A percentile compares a stretch with the other conserved stretches of the same genome.
These are phyloP conservation scores for Fusarium miscanthi DNA, from an alignment of 2,329 filamentous ascomycete species.

Conservation along the genomic window DNA sequence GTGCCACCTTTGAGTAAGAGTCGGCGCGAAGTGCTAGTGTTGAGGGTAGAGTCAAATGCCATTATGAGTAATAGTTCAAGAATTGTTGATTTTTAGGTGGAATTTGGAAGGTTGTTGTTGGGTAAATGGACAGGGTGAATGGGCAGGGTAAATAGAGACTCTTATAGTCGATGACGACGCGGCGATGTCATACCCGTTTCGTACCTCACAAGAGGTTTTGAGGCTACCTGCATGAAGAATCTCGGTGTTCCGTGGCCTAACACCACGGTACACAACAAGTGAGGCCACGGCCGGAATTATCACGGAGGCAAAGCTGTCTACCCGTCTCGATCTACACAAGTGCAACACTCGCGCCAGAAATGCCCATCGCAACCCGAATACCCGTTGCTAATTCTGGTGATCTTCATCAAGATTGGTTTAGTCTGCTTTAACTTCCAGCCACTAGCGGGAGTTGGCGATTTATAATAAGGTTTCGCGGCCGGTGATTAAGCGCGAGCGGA, in stretches of 20 bases:
- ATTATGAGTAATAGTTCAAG: not conserved
- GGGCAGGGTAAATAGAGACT: rapidly evolving
- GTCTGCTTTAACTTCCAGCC: not conserved
- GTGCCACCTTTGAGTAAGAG: constrained; percentile 16
- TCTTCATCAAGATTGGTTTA: not conserved
- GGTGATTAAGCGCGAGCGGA: not conserved
- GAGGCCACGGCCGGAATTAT: not conserved
- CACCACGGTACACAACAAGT: not conserved
- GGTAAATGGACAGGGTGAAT: not conserved
- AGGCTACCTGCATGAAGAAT: not conserved
- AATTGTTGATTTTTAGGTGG: rapidly evolving
- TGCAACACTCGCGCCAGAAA: not conserved
- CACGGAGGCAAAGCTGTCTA: not conserved
- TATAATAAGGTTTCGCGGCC: not conserved
- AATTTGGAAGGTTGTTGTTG: not conserved
- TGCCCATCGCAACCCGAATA: not conserved
- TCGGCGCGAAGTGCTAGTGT: not conserved
- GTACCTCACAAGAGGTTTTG: too few species aligned
- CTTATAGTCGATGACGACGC: not conserved
- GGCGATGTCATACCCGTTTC: not conserved
- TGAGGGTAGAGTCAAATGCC: not conserved
- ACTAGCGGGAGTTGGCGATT: not conserved
- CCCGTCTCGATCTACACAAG: not conserved
- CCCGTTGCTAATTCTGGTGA: not conserved
- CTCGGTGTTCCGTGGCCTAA: not conserved